Conservation (phyloP, 139 green algal species). For the Closterium sp. region DNA sequence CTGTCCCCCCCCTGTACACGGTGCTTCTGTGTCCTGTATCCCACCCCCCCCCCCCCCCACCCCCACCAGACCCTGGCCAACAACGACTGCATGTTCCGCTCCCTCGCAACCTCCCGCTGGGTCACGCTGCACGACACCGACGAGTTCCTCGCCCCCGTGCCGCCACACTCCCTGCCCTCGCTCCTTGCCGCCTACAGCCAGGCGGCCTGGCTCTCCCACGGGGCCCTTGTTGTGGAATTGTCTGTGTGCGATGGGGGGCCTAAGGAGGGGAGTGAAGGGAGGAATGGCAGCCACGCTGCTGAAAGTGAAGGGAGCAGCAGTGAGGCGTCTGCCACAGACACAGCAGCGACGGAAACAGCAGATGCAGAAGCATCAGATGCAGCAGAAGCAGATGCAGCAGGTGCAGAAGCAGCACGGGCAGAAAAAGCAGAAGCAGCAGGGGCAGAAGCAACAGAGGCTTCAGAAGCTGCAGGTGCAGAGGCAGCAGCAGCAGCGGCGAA, state of each 20-base stretch:
- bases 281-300: background rate
- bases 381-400: too few relatives aligned
- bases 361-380: background rate
- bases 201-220: slow-evolving; percentile 9
- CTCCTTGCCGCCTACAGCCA: background rate
- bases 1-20: too few relatives aligned
- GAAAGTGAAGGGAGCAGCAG: background rate
- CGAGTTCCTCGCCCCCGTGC: slow-evolving; percentile 10
- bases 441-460: too few relatives aligned
- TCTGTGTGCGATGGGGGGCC: background rate
- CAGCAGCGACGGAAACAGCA: background rate
- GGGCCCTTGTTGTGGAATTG: background rate
- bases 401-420: too few relatives aligned
- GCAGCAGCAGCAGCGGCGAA: too few relatives aligned
- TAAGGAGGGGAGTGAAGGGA: background rate
- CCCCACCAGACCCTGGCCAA: background rate
- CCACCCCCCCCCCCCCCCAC: too few relatives aligned
- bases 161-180: slow-evolving; percentile 1
- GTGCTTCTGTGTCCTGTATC: too few relatives aligned
- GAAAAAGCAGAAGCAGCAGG: too few relatives aligned
- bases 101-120: background rate
- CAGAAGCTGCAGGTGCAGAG: too few relatives aligned
- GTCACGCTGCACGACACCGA: background rate
- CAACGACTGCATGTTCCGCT: slow-evolving; percentile 18
- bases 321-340: background rate